Evolutionary conservation across 2,329 filamentous ascomycete species (phyloP).

Genomic region (Paracoccidioides lutzii): DNA sequence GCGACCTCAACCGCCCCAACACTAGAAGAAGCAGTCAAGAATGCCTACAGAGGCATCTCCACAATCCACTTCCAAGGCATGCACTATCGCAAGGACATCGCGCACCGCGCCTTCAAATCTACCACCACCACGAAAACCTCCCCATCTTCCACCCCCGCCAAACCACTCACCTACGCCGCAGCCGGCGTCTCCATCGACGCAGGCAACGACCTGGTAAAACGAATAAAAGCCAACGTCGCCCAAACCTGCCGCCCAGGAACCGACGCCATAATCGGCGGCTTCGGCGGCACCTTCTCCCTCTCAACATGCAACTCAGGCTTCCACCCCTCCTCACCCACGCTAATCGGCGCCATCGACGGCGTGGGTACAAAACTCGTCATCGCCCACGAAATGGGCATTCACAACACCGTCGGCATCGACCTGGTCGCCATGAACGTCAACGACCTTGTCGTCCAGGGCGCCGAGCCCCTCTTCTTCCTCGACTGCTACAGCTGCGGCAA

Average conservation of each 20-base stretch:
- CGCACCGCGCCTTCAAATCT: constrained; percentile 47
- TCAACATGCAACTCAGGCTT: constrained; percentile 55
- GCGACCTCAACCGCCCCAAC: constrained; percentile 67
- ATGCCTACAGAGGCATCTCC: constrained; percentile 74
- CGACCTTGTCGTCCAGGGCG: constrained; percentile 89
- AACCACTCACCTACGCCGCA: constrained; percentile 70
- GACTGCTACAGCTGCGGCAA: constrained; percentile 95
- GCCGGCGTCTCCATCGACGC: constrained; percentile 91
- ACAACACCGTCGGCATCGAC: constrained; percentile 91
- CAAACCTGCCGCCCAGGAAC: constrained; percentile 76
- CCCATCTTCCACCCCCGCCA: constrained; percentile 7
- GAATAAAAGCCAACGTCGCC: constrained; percentile 81
- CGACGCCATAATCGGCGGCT: constrained; percentile 87
- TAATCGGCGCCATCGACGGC: constrained; percentile 92
- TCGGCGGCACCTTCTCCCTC: constrained; percentile 78
- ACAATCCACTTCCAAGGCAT: constrained; percentile 74
- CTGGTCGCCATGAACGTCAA: constrained; percentile 99
- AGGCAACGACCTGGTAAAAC: constrained; percentile 81
- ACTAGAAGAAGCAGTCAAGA: constrained; percentile 69
- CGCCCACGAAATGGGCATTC: constrained; percentile 76
- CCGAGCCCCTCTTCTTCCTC: constrained; percentile 88
- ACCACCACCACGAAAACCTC: constrained; percentile 12
- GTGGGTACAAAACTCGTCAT: constrained; percentile 96
- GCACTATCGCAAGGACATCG: constrained; percentile 90
- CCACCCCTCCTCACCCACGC: constrained; percentile 58